These are phyloP conservation scores for Lathyrus tuberosus DNA, from an alignment of 306 rosid genomes.

Conservation along the genomic window DNA sequence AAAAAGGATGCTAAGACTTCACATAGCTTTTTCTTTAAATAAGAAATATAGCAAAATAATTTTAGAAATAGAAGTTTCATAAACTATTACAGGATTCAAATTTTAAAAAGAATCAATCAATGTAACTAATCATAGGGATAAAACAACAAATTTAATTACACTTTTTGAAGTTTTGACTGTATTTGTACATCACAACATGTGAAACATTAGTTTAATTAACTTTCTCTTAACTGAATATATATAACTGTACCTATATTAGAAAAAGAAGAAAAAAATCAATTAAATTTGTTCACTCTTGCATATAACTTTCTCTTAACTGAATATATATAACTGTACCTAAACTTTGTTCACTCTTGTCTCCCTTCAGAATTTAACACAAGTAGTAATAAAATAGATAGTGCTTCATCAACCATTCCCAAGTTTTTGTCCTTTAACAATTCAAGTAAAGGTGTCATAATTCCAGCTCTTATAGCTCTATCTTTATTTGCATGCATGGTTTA, in stretches of 20 bases:
- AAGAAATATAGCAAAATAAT: background rate
- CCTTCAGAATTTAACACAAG: constrained; percentile 70
- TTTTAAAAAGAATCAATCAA: background rate
- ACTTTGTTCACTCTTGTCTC: constrained; percentile 59
- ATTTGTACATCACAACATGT: constrained; percentile 42
- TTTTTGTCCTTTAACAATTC: constrained; percentile 53
- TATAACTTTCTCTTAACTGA: too few relatives aligned
- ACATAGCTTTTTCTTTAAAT: background rate
- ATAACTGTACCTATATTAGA: constrained; percentile 29
- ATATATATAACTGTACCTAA: too few relatives aligned
- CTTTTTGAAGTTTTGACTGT: constrained; percentile 15
- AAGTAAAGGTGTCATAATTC: too few relatives aligned
- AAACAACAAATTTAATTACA: constrained; percentile 28
- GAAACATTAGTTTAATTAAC: constrained; percentile 24
- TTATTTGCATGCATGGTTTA: too few relatives aligned
- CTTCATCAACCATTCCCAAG: constrained; percentile 84
- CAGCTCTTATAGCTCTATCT: too few relatives aligned
- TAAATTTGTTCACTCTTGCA: constrained; percentile 70
- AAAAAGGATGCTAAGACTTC: too few relatives aligned
- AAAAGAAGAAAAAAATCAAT: constrained; percentile 15
- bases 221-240: constrained; percentile 3
- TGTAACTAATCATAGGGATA: constrained; percentile 11
- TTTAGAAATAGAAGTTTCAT: background rate
- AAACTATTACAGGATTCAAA: background rate
- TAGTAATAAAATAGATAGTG: constrained; percentile 71